Evolutionary conservation across 2,329 filamentous ascomycete genomes (phyloP), one percentile per base, ranked within the genome.

Genomic region (Diaporthe amygdali): DNA sequence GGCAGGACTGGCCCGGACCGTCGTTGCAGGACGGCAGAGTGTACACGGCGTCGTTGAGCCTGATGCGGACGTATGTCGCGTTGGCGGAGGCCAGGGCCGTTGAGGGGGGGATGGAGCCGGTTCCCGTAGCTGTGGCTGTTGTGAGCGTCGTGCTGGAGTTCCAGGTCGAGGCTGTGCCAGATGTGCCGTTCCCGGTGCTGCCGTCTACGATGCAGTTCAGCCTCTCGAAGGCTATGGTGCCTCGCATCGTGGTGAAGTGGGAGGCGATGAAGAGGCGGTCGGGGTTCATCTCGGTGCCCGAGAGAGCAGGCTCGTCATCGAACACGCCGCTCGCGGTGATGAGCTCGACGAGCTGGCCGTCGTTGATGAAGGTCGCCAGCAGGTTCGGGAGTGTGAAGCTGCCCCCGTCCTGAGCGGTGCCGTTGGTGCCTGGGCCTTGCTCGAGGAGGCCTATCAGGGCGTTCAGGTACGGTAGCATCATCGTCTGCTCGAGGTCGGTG

Each of bases 281-380:
- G 14, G 82, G 78, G 15, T 87, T 82, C 37, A 87, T 86, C 37
- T 79, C 78, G 3, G 83, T 84, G 2, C 82, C 80, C 0, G 87
- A 82, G 0, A 92, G 83, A 2, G 82, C 77, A 3, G 79, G 75
- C 74, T 92, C 85, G 10, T 83, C 80, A 72, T 92, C 90, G 74
- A 91, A 92, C 1, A 92, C 85, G 1, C 91, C 91, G 20, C 87
- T 85, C 7, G 86, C 85, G 1, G 88, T 86, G 0, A 88, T 85
- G 8, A 92, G 81, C 78, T 93, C 87, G 61, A 86, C 89, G 49
- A 92, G 84, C 75, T 93, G 91, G 4, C 90, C 90, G 74, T 93
- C 91, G 72, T 93, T 92, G 46, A 90, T 81, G 77, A 93, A 93
- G 0, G 84, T 84, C 63, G 90, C 86, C 14, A 92, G 83, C 25